Conservation (phyloP, 768 basidiomycete species). For the Polyporus arcularius region DNA sequence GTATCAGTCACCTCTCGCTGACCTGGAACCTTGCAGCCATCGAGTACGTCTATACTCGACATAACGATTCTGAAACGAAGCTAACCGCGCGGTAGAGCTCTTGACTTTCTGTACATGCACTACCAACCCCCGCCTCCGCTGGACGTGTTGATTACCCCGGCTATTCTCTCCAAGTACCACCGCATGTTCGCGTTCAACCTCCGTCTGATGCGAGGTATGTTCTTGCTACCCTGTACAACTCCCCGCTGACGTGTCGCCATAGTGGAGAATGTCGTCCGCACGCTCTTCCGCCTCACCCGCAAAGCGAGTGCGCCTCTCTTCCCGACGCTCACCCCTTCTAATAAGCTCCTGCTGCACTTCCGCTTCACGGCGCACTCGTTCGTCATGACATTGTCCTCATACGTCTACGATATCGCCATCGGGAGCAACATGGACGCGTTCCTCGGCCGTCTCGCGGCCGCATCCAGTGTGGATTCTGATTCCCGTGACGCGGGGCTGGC, state of each 20-base stretch:
- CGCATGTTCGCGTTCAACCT: constrained; percentile 80
- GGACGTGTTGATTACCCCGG: constrained; percentile 67
- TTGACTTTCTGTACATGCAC: constrained; percentile 89
- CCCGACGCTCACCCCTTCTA: constrained; percentile 53
- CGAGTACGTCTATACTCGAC: constrained; percentile 40
- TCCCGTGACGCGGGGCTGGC: not conserved
- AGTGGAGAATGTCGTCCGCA: constrained; percentile 71
- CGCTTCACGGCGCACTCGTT: constrained; percentile 77
- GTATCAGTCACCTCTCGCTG: constrained; percentile 18
- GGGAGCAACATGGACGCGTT: constrained; percentile 76
- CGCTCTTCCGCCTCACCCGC: constrained; percentile 66
- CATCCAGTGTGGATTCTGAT: not conserved
- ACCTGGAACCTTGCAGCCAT: constrained; percentile 38
- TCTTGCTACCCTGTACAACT: not conserved
- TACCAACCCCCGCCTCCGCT: constrained; percentile 84
- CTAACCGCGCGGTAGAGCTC: constrained; percentile 50
- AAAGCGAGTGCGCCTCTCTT: constrained; percentile 49
- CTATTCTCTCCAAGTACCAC: constrained; percentile 83
- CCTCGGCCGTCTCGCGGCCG: constrained; percentile 33
- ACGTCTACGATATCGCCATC: constrained; percentile 83
- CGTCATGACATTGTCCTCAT: constrained; percentile 62
- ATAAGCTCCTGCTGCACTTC: constrained; percentile 62
- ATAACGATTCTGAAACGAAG: not conserved
- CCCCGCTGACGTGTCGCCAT: constrained; percentile 5
- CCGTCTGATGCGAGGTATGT: constrained; percentile 73